A percentile compares a stretch with the other conserved stretches of the same genome.
These are phyloP conservation scores for Pisolithus marmoratus DNA, from an alignment of 768 basidiomycete genomes.

Conservation along the genomic window DNA sequence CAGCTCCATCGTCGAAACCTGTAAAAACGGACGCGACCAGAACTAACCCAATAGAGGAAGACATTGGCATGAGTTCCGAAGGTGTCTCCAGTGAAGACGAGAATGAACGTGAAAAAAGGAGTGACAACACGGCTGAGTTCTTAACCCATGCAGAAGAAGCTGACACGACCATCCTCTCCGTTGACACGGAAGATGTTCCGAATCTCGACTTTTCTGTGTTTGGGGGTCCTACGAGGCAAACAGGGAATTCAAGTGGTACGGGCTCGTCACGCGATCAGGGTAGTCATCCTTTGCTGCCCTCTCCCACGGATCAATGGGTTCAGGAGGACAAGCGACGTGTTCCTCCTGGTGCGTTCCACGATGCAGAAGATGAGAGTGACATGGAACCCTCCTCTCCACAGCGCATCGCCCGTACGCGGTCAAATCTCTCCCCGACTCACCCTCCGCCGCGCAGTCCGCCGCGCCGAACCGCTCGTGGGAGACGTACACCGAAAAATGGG, in stretches of 20 bases:
- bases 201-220: slow-evolving; percentile 28
- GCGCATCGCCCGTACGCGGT: background rate
- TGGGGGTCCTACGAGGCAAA: background rate
- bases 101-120: slow-evolving; percentile 2
- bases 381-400: background rate
- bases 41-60: slow-evolving; percentile 1
- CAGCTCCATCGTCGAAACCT: background rate
- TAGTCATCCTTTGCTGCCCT: slow-evolving; percentile 5
- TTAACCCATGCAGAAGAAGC: slow-evolving; percentile 1
- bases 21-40: background rate
- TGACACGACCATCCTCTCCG: background rate
- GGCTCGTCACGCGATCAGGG: slow-evolving; percentile 10
- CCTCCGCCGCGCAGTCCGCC: slow-evolving; percentile 7
- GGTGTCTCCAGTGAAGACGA: background rate
- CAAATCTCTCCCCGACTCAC: background rate
- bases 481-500: slow-evolving; percentile 9
- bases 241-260: slow-evolving; percentile 8
- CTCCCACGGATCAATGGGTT: slow-evolving; percentile 7
- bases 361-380: slow-evolving; percentile 30
- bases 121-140: slow-evolving; percentile 3
- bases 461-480: slow-evolving; percentile 2
- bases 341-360: slow-evolving; percentile 43
- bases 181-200: slow-evolving; percentile 5
- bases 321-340: slow-evolving; percentile 23
- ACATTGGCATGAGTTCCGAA: slow-evolving; percentile 12